phyloP scores from a whole-genome alignment of 2,329 filamentous ascomycete species.

The Botrytis tulipae region DNA sequence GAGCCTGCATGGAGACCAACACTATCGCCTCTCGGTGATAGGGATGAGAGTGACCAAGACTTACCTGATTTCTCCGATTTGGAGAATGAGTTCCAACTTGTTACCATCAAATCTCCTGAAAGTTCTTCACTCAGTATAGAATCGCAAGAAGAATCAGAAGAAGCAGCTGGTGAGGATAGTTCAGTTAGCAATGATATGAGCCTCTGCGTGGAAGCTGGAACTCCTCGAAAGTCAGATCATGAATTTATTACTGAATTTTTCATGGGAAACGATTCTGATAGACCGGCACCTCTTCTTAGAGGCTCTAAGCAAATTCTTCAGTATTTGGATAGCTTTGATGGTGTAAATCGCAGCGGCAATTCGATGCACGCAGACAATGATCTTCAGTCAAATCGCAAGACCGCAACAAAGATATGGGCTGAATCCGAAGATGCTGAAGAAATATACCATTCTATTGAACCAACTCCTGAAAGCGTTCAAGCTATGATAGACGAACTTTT shows the following conservation, averaged over 20 bases:
- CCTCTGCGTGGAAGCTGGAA: slow-evolving; percentile 14
- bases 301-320: slow-evolving; percentile 18
- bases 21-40: slow-evolving; percentile 6
- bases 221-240: slow-evolving; percentile 1
- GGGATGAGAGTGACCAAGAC: slow-evolving; percentile 12
- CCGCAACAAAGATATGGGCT: neutral
- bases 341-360: neutral
- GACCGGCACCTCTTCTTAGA: neutral
- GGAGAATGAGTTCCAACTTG: slow-evolving; percentile 9
- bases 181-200: slow-evolving; percentile 9
- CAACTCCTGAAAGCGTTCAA: neutral
- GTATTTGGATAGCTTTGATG: slow-evolving; percentile 11
- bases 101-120: neutral
- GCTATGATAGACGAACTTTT: neutral
- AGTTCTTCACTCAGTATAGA: slow-evolving; percentile 2
- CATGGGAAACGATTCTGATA: neutral
- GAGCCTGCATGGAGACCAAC: slow-evolving; percentile 7
- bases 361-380: neutral
- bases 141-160: slow-evolving; percentile 1
- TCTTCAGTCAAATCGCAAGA: neutral
- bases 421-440: neutral
- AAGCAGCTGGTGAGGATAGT: neutral
- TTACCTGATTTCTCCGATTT: slow-evolving; percentile 19
- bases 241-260: slow-evolving; percentile 3
- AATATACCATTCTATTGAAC: neutral